A percentile compares a stretch with the other conserved stretches of the same genome.
These are phyloP conservation scores for Biscogniauxia marginata DNA, from an alignment of 2,329 filamentous ascomycete genomes.

Conservation along the genomic window DNA sequence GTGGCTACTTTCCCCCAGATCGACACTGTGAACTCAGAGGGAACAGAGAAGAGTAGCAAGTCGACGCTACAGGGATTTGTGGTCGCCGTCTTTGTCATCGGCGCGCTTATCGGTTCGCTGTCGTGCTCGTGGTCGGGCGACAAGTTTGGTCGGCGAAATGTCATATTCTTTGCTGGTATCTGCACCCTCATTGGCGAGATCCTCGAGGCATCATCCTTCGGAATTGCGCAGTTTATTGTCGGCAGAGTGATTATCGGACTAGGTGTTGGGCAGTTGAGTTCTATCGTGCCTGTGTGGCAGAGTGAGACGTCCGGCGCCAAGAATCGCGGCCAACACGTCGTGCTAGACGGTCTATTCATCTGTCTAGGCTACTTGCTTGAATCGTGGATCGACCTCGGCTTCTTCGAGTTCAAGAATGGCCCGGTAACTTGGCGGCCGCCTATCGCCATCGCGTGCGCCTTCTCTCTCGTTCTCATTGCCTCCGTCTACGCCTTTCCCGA, in stretches of 20 bases:
- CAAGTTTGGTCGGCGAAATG: slow-evolving; percentile 39
- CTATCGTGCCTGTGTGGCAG: slow-evolving; percentile 42
- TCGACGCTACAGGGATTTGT: slow-evolving; percentile 39
- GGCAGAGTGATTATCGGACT: slow-evolving; percentile 41
- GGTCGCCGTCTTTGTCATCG: slow-evolving; percentile 38
- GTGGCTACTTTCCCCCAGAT: slow-evolving; percentile 39
- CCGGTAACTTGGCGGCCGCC: slow-evolving; percentile 35
- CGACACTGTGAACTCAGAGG: slow-evolving; percentile 36
- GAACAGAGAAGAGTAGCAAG: slow-evolving; percentile 30
- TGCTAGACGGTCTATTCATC: slow-evolving; percentile 37
- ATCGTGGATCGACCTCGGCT: slow-evolving; percentile 47
- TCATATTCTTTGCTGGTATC: slow-evolving; percentile 39
- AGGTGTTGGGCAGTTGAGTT: slow-evolving; percentile 38
- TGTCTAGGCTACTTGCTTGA: slow-evolving; percentile 39
- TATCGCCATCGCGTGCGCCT: slow-evolving; percentile 33
- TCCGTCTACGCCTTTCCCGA: slow-evolving; percentile 36
- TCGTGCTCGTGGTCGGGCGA: slow-evolving; percentile 39
- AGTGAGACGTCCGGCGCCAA: slow-evolving; percentile 38
- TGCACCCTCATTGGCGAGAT: slow-evolving; percentile 42
- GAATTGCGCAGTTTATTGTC: slow-evolving; percentile 41
- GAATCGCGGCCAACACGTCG: slow-evolving; percentile 43
- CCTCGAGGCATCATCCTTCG: slow-evolving; percentile 40
- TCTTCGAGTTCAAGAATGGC: slow-evolving; percentile 32
- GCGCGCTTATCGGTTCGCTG: slow-evolving; percentile 37
- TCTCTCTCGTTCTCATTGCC: slow-evolving; percentile 30